Evolutionary conservation across 345 rosid species (phyloP), one percentile per base, ranked within the genome.

Genomic region (Populus alba): DNA sequence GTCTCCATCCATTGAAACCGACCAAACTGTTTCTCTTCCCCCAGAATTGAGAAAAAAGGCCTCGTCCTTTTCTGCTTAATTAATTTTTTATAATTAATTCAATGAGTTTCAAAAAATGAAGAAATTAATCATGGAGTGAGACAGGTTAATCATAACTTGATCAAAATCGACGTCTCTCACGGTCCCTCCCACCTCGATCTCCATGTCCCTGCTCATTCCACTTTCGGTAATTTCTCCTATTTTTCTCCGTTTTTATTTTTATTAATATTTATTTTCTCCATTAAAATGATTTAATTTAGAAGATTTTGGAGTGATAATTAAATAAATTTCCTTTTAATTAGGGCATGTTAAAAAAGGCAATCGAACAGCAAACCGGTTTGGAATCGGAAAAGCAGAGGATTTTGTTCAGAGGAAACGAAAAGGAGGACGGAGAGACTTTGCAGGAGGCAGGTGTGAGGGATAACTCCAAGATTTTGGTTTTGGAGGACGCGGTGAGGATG

Each of bases 331-430:
- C 47, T 43, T 43, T 11, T 43, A 63, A 8, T n/a, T 72, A 95
- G 98, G 95, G 75, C 89, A 89, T 78, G 29, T 93, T 86, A 95
- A 93, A 87, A 87, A 80, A 77, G 78, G 75, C 82, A 47, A 80
- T 93, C 82, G 87, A 85, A 22, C 84, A 80, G 33, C 83, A 87
- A 77, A 83, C 81, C 33, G 94, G 92, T 0, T 53, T 89, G 85
- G 88, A 87, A 66, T 82, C 89, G 61, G 80, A 67, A 51, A 82
- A 75, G 51, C 87, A 85, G 72, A 88, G 79, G 83, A 75, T 93
- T 31, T 87, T 93, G 83, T 95, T 95, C 70, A 86, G 98, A 80
- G 98, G 99, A 70, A 81, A 85, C 76, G 96, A 92, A 81, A 90
- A 80, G 71, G 94, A 91, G 27, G 97, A 92, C 59, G 75, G 78